Evolutionary conservation across 441 rosid species (phyloP).

Genomic region (Brassica hybrid): DNA sequence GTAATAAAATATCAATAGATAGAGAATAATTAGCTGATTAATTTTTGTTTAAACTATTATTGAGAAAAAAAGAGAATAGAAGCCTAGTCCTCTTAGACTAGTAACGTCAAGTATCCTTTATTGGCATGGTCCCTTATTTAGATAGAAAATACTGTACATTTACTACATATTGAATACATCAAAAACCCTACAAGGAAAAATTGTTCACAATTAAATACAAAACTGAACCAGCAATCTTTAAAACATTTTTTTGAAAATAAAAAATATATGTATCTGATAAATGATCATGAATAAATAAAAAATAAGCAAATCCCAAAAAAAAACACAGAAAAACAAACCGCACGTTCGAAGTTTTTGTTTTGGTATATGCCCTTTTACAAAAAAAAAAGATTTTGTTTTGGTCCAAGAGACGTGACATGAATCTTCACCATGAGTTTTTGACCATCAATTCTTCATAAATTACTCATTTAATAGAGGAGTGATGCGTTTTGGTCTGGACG

Average conservation of each 20-base stretch:
- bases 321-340: neutral
- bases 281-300: neutral
- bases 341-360: conserved; percentile 23
- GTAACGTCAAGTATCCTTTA: conserved; percentile 25
- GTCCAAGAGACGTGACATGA: conserved; percentile 41
- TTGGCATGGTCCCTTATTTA: conserved; percentile 33
- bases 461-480: conserved; percentile 26
- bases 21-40: neutral
- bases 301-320: neutral
- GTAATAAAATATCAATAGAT: neutral
- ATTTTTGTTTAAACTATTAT: too few relatives aligned
- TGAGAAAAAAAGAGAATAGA: neutral
- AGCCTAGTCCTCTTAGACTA: conserved; percentile 11
- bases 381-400: neutral
- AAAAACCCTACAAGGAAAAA: conserved; percentile 18
- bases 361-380: neutral
- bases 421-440: conserved; percentile 35
- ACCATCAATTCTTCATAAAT: conserved; percentile 13
- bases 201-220: conserved; percentile 7
- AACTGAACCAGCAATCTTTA: neutral
- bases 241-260: neutral
- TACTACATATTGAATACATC: neutral
- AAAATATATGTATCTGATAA: conserved; percentile 1
- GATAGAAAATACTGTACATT: conserved; percentile 30
- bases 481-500: conserved; percentile 34